These are phyloP conservation scores for Acacia pycnantha DNA, from an alignment of 331 rosid species.

Conservation along the genomic window DNA sequence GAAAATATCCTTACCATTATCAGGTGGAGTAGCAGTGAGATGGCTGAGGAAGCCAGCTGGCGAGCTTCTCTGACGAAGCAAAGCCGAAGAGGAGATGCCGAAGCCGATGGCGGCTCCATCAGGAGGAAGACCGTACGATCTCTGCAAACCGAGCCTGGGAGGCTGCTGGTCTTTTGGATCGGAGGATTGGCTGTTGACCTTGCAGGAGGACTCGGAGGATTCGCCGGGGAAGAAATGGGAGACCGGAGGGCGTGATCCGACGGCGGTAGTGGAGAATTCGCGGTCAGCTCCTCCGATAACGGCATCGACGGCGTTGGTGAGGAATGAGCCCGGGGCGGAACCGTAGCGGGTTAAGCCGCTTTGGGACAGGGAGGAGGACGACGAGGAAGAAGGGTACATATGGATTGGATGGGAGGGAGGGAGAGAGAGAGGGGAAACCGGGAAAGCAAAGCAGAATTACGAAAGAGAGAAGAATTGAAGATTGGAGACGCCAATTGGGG, in stretches of 20 bases:
- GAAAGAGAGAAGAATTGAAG: no score
- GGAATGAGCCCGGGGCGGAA: slow-evolving; percentile 35
- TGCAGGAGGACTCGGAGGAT: slow-evolving; percentile 10
- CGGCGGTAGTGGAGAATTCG: neutral
- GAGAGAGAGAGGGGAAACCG: neutral
- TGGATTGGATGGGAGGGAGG: neutral
- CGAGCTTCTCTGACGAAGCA: slow-evolving; percentile 91
- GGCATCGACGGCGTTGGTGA: slow-evolving; percentile 53
- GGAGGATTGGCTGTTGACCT: neutral
- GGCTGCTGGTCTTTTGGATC: neutral
- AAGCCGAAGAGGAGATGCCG: slow-evolving; percentile 33
- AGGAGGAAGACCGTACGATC: neutral
- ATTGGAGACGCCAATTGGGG: neutral
- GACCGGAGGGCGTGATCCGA: slow-evolving; percentile 5
- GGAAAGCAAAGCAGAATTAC: neutral
- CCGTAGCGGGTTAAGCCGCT: slow-evolving; percentile 20
- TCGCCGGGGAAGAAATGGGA: slow-evolving; percentile 7
- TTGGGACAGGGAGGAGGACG: slow-evolving; percentile 28
- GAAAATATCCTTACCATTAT: slow-evolving; percentile 1
- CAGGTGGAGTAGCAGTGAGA: slow-evolving; percentile 29
- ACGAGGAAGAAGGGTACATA: slow-evolving; percentile 51
- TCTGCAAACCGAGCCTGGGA: neutral
- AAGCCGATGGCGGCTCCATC: neutral
- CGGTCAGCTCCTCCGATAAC: slow-evolving; percentile 35
- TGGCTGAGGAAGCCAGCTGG: slow-evolving; percentile 86